These are phyloP conservation scores for Candida takata DNA, from an alignment of 805 yeast genomes.

Conservation along the genomic window DNA sequence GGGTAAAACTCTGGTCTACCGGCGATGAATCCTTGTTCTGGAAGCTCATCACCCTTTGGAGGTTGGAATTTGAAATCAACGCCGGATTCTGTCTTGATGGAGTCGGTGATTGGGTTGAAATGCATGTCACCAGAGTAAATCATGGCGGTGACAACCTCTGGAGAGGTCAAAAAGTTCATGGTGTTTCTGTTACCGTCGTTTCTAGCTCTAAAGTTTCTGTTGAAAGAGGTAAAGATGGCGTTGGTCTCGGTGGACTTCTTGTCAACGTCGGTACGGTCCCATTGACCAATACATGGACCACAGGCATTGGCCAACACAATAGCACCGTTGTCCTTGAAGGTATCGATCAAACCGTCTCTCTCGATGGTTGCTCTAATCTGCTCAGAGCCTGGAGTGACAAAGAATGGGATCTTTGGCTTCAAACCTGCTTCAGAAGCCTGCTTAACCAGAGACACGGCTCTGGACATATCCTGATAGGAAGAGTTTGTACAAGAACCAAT, in stretches of 20 bases:
- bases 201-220: constrained; percentile 96
- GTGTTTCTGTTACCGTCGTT: constrained; percentile 98
- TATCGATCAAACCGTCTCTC: constrained; percentile 83
- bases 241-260: constrained; percentile 61
- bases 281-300: constrained; percentile 99
- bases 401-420: constrained; percentile 85
- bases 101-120: constrained; percentile 87
- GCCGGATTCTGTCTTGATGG: constrained; percentile 67
- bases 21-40: constrained; percentile 64
- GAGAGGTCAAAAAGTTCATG: constrained; percentile 97
- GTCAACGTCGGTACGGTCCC: constrained; percentile 86
- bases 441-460: constrained; percentile 83
- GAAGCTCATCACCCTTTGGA: constrained; percentile 81
- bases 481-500: constrained; percentile 99
- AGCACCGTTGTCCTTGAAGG: constrained; percentile 84
- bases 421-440: constrained; percentile 86
- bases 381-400: constrained; percentile 97
- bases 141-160: constrained; percentile 96
- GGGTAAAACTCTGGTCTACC: constrained; percentile 79
- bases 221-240: constrained; percentile 93
- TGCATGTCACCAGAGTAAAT: constrained; percentile 89
- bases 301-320: constrained; percentile 94
- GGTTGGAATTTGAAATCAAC: constrained; percentile 69
- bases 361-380: constrained; percentile 96
- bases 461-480: constrained; percentile 95